Conservation (phyloP, 2,329 filamentous ascomycete genomes). For the Colletotrichum lini region DNA sequence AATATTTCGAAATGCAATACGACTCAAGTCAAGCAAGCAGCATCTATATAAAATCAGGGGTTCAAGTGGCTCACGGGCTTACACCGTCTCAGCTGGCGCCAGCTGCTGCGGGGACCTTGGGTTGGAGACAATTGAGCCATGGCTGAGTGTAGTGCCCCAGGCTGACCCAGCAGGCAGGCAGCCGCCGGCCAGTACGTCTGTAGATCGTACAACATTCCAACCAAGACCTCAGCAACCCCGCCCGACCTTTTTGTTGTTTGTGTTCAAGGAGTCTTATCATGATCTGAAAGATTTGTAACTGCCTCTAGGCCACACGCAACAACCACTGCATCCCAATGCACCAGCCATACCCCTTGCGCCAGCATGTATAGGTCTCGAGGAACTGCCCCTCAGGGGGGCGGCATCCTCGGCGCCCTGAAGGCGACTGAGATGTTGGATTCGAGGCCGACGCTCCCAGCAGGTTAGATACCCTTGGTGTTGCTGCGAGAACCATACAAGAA, state of each 20-base stretch:
- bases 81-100: slow-evolving; percentile 26
- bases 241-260: slow-evolving; percentile 11
- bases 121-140: slow-evolving; percentile 25
- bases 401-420: slow-evolving; percentile 83
- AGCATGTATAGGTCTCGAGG: slow-evolving; percentile 62
- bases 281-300: slow-evolving; percentile 14
- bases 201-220: slow-evolving; percentile 31
- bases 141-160: background rate
- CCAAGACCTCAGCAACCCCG: slow-evolving; percentile 28
- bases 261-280: slow-evolving; percentile 17
- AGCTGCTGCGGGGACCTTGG: slow-evolving; percentile 35
- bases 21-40: background rate
- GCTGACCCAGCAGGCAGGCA: slow-evolving; percentile 33
- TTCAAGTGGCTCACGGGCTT: slow-evolving; percentile 12
- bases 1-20: background rate
- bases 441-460: slow-evolving; percentile 86
- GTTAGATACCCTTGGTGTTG: slow-evolving; percentile 60
- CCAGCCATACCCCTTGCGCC: slow-evolving; percentile 14
- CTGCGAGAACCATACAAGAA: slow-evolving; percentile 17
- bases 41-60: slow-evolving; percentile 4
- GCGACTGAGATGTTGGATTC: slow-evolving; percentile 84
- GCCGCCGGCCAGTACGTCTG: slow-evolving; percentile 14
- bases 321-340: slow-evolving; percentile 30
- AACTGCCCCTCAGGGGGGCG: slow-evolving; percentile 58
- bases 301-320: slow-evolving; percentile 18